Percentiles rank a stretch among this genome's conserved stretches.
Conservation (phyloP, 2,329 filamentous ascomycete genomes). For the Cryphonectria radicalis region DNA sequence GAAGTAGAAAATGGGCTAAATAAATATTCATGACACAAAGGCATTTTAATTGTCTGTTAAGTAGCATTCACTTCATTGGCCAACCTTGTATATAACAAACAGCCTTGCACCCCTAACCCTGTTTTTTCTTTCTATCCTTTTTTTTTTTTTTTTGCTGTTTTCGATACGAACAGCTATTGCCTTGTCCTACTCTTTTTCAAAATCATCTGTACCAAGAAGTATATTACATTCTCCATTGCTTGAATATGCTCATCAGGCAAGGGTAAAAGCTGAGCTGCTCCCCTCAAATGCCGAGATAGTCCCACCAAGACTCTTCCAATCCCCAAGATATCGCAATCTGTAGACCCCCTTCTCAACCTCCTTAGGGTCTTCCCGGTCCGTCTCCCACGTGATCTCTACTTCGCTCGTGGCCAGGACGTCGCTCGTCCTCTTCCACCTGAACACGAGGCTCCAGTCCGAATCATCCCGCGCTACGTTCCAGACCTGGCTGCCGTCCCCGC, state of each 20-base stretch:
- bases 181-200: too few species aligned
- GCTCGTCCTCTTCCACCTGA: conserved; percentile 76
- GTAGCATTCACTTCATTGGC: not conserved
- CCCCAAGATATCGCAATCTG: conserved; percentile 81
- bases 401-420: conserved; percentile 74
- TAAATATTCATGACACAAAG: not conserved
- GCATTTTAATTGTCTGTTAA: not conserved
- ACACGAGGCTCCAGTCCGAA: conserved; percentile 82
- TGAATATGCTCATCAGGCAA: conserved; percentile 32
- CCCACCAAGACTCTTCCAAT: conserved; percentile 69
- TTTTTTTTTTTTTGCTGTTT: not conserved
- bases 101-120: conserved; percentile 5
- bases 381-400: conserved; percentile 81
- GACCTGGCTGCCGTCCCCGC: conserved; percentile 33
- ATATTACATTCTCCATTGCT: not conserved
- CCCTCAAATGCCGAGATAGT: conserved; percentile 73
- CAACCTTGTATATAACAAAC: not conserved
- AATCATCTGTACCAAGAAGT: too few species aligned
- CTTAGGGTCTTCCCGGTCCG: conserved; percentile 59
- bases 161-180: too few species aligned
- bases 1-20: not conserved
- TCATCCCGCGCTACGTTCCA: conserved; percentile 77
- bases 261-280: conserved; percentile 59
- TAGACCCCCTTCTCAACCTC: conserved; percentile 84
- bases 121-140: not conserved